Evolutionary conservation across 257 asterid species (phyloP).

Genomic region (Coffea eugenioides): DNA sequence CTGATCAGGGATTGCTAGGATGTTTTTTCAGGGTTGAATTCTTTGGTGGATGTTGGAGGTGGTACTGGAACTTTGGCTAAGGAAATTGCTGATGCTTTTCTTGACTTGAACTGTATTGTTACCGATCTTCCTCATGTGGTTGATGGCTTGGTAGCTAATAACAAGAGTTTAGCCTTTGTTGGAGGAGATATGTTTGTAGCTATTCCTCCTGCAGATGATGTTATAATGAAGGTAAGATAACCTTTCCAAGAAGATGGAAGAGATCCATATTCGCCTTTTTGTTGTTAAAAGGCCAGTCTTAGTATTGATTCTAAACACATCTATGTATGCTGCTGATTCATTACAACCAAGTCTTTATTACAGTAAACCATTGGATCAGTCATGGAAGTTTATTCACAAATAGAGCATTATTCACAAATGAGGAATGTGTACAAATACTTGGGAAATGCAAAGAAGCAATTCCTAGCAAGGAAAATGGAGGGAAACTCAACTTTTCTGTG

Average conservation of each 20-base stretch:
- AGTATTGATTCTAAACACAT: too few relatives aligned
- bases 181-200: conserved; percentile 26
- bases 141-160: not conserved
- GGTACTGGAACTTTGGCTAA: conserved; percentile 11
- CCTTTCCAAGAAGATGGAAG: not conserved
- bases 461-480: too few relatives aligned
- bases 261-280: too few relatives aligned
- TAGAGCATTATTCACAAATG: too few relatives aligned
- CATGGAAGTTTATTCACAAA: too few relatives aligned
- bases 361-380: not conserved
- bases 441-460: too few relatives aligned
- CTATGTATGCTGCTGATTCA: too few relatives aligned
- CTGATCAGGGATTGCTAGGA: not conserved
- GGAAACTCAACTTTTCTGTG: too few relatives aligned
- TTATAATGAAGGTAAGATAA: conserved; percentile 21
- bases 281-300: too few relatives aligned
- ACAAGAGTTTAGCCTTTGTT: not conserved
- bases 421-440: too few relatives aligned
- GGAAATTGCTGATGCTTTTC: conserved; percentile 3
- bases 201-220: conserved; percentile 29
- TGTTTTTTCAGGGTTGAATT: conserved; percentile 19
- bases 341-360: too few relatives aligned
- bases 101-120: not conserved
- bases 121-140: conserved; percentile 13
- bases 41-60: conserved; percentile 16